These are phyloP conservation scores for Ziziphus jujuba DNA, from an alignment of 306 rosid genomes.

Conservation along the genomic window DNA sequence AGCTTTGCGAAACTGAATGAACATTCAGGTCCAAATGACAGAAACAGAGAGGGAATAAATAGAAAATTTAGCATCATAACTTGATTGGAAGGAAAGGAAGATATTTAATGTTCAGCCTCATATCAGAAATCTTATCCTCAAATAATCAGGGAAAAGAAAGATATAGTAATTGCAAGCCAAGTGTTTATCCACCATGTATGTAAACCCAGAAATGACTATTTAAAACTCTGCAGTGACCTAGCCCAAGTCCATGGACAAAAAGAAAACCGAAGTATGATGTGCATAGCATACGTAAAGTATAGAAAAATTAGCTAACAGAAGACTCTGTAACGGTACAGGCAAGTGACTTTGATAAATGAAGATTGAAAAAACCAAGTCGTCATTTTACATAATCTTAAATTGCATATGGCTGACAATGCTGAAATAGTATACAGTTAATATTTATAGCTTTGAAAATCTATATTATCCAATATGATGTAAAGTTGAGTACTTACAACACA, in stretches of 20 bases:
- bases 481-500: conserved; percentile 34
- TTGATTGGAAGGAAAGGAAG: background rate
- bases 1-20: background rate
- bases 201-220: background rate
- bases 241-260: background rate
- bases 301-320: background rate
- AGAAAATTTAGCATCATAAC: background rate
- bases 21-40: background rate
- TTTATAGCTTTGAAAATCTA: background rate
- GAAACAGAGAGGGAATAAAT: background rate
- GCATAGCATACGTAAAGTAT: background rate
- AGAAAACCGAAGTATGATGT: background rate
- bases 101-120: background rate
- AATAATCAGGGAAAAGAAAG: background rate
- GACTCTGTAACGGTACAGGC: background rate
- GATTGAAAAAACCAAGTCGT: background rate
- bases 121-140: background rate
- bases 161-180: background rate
- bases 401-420: background rate
- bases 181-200: background rate
- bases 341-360: background rate
- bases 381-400: background rate
- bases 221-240: background rate
- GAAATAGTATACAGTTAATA: background rate
- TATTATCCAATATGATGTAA: background rate